These are phyloP conservation scores for Fusarium hainanense DNA, from an alignment of 2,329 filamentous ascomycete species.

Conservation along the genomic window DNA sequence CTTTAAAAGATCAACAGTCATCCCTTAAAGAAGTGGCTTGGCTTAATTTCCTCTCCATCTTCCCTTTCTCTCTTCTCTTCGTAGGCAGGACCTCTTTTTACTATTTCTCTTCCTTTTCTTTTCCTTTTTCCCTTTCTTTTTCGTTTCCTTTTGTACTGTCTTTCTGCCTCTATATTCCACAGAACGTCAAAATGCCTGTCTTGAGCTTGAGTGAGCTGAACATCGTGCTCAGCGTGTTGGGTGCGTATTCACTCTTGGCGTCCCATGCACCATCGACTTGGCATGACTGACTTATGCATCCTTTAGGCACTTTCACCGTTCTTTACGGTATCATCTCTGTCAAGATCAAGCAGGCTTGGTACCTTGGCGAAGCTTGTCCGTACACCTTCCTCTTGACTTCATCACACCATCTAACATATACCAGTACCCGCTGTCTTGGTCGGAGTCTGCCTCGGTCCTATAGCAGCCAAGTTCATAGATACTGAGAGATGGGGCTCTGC, in stretches of 20 bases:
- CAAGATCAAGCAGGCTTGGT: slow-evolving; percentile 64
- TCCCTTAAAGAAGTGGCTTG: neutral
- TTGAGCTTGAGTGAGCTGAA: slow-evolving; percentile 64
- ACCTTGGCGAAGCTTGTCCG: slow-evolving; percentile 65
- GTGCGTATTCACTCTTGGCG: slow-evolving; percentile 55
- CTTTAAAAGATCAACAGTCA: neutral
- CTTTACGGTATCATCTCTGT: slow-evolving; percentile 62
- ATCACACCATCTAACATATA: neutral
- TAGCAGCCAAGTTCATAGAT: slow-evolving; percentile 64
- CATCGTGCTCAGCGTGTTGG: slow-evolving; percentile 58
- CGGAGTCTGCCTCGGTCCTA: slow-evolving; percentile 65
- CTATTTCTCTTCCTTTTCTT: neutral
- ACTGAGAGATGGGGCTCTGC: slow-evolving; percentile 46
- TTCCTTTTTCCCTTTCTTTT: neutral
- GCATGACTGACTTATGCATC: slow-evolving; percentile 53
- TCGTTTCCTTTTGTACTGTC: neutral
- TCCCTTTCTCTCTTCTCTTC: neutral
- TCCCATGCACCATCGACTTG: slow-evolving; percentile 52
- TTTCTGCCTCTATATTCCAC: neutral
- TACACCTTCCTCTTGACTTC: slow-evolving; percentile 45
- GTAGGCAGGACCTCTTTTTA: slow-evolving; percentile 10
- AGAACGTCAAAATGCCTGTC: slow-evolving; percentile 19
- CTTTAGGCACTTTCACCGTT: slow-evolving; percentile 58
- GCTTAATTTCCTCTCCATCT: neutral
- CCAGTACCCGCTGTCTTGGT: slow-evolving; percentile 65